These are phyloP conservation scores for Parmelia sp. DNA, from an alignment of 495 filamentous ascomycete genomes.

Conservation along the genomic window DNA sequence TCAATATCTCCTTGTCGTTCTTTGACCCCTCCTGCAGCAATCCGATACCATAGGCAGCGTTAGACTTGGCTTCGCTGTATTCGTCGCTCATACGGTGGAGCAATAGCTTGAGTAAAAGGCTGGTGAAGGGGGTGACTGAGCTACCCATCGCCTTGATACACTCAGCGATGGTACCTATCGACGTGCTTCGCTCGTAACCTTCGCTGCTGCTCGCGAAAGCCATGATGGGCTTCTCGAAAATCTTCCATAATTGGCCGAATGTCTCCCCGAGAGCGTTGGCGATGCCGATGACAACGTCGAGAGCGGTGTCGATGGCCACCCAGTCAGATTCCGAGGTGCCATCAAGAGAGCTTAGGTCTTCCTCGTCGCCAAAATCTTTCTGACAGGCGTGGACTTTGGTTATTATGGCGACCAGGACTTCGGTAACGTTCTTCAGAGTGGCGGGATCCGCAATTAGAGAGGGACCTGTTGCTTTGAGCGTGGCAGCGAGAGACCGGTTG, in stretches of 20 bases:
- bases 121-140: constrained; percentile 69
- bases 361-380: constrained; percentile 70
- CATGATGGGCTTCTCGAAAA: constrained; percentile 83
- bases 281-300: constrained; percentile 81
- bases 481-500: constrained; percentile 89
- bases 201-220: constrained; percentile 82
- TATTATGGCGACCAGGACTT: constrained; percentile 64
- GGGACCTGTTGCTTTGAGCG: constrained; percentile 85
- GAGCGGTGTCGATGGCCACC: constrained; percentile 87
- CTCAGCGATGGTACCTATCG: constrained; percentile 88
- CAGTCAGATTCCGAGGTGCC: constrained; percentile 96
- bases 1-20: constrained; percentile 61
- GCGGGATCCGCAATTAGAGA: constrained; percentile 67
- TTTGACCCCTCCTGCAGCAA: constrained; percentile 74
- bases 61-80: constrained; percentile 87
- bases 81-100: constrained; percentile 84
- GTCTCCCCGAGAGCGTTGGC: constrained; percentile 72
- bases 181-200: constrained; percentile 75
- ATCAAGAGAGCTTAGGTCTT: constrained; percentile 61
- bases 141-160: constrained; percentile 79
- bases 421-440: constrained; percentile 56
- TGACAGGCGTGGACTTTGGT: constrained; percentile 89
- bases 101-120: constrained; percentile 67
- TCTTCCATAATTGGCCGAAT: constrained; percentile 84
- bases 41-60: constrained; percentile 85